Evolutionary conservation across 2,329 filamentous ascomycete species (phyloP).

Genomic region (Fusarium falciforme): DNA sequence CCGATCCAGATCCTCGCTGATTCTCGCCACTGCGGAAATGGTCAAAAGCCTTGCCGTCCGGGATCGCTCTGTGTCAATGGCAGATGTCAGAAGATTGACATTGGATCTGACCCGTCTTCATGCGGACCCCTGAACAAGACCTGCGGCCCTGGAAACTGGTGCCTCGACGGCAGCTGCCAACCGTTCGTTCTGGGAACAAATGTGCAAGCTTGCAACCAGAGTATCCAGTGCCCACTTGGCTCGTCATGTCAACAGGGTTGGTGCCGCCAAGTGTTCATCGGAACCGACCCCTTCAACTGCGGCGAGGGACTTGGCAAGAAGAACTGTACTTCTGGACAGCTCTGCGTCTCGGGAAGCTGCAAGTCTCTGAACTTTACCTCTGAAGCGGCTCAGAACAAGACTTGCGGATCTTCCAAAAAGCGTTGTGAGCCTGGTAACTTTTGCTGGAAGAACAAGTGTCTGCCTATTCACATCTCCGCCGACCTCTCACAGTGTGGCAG

Average conservation of each 20-base stretch:
- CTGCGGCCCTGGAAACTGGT: constrained; percentile 34
- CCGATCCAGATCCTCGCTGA: constrained; percentile 27
- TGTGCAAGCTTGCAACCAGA: constrained; percentile 21
- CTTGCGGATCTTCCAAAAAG: constrained; percentile 9
- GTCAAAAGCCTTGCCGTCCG: not conserved
- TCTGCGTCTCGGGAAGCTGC: constrained; percentile 26
- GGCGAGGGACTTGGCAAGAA: not conserved
- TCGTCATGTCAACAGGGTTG: constrained; percentile 6
- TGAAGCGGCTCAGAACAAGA: not conserved
- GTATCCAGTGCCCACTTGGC: constrained; percentile 15
- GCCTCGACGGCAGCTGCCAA: constrained; percentile 29
- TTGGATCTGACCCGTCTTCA: constrained; percentile 25
- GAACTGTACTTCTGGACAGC: constrained; percentile 21
- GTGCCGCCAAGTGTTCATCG: constrained; percentile 26
- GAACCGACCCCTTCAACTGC: constrained; percentile 23
- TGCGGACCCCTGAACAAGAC: constrained; percentile 19
- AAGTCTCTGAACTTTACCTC: constrained; percentile 18
- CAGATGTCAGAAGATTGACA: constrained; percentile 22
- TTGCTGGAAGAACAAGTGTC: constrained; percentile 12
- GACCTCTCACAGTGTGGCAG: constrained; percentile 20
- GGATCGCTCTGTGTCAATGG: constrained; percentile 34
- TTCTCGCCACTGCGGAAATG: constrained; percentile 18
- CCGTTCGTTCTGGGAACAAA: constrained; percentile 33
- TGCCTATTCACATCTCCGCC: constrained; percentile 16
- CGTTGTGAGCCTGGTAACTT: constrained; percentile 17